A percentile compares a stretch with the other conserved stretches of the same genome.
phyloP scores from a whole-genome alignment of 208 protist genomes.

The Leishmania martiniquensis region DNA sequence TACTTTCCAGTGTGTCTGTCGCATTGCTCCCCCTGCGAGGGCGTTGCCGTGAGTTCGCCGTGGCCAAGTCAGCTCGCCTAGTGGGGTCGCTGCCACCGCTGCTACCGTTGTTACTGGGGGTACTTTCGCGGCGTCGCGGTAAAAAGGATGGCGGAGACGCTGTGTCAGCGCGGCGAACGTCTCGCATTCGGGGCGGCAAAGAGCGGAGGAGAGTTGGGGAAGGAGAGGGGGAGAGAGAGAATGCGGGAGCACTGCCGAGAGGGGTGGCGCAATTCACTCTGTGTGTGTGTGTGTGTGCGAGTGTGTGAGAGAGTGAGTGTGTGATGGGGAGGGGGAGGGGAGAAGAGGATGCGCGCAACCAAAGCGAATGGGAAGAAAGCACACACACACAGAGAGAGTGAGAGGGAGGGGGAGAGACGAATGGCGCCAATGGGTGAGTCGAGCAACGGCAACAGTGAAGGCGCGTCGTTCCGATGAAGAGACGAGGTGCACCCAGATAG shows the following conservation, averaged over 20 bases:
- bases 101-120: not conserved
- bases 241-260: not conserved
- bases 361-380: too few relatives aligned
- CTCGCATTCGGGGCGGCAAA: not conserved
- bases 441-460: too few relatives aligned
- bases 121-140: not conserved
- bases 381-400: not conserved
- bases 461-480: too few relatives aligned
- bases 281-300: too few relatives aligned
- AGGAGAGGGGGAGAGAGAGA: not conserved
- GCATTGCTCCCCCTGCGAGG: not conserved
- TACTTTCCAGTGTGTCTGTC: not conserved
- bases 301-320: not conserved
- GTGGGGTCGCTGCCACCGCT: constrained; percentile 1
- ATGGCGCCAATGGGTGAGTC: too few relatives aligned
- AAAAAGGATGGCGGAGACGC: not conserved
- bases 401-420: not conserved
- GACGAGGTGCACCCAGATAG: too few relatives aligned
- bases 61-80: not conserved
- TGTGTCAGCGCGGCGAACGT: not conserved
- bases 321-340: not conserved
- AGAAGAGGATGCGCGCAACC: not conserved
- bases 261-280: too few relatives aligned
- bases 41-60: not conserved
- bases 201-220: not conserved